Base-by-base conservation (phyloP, 495 filamentous ascomycete genomes). In the Trichocladium uniseriatum region DNA sequence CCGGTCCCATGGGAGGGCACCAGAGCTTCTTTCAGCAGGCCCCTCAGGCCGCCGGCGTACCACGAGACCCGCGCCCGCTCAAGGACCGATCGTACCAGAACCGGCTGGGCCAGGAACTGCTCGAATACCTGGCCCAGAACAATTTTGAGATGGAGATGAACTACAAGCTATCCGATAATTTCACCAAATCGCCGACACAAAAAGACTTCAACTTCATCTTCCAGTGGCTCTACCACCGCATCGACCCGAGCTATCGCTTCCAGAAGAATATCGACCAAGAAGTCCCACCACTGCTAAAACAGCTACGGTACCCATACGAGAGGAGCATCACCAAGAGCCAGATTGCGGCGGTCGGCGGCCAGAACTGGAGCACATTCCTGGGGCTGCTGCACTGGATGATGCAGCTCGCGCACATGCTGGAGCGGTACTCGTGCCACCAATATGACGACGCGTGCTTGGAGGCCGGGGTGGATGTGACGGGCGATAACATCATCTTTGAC, bases 131-230 rank as follows among this genome's bases (percentile, higher is more conserved):
- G 51, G 79, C 88, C 5, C 79, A 86, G 24, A 81, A 92, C 59
- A 91, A 92, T 52, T 99, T 97, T 58, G 92, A 99, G 70, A 81
- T 96, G 77, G 89, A 94, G 53, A 95, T 92, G 84, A 94, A 94
- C 60, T 83, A 96, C 64, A 82, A 82, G 24, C 72, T 99, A 24
- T 82, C 84, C 3, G 82, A 87, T 42, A 95, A 95, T 53, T 84
- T 86, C 15, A 79, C 92, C 58, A 87, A 83, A 42, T 89, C 84
- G 32, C 94, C 92, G n/a, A 97, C 90, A 4, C 89, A 95, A 57
- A 99, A 97, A 61, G 92, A 99, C 63, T 99, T 97, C 68, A 87
- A 89, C 60, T 82, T 76, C 56, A 89, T 97, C 67, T 99, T 99
- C 65, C 89, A 96, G 66, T 99, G 89, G 85, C 76, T 99, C 1